Evolutionary conservation across 2,329 filamentous ascomycete genomes (phyloP), one percentile per base, ranked within the genome.

Genomic region (Tolypocladium tropicale): DNA sequence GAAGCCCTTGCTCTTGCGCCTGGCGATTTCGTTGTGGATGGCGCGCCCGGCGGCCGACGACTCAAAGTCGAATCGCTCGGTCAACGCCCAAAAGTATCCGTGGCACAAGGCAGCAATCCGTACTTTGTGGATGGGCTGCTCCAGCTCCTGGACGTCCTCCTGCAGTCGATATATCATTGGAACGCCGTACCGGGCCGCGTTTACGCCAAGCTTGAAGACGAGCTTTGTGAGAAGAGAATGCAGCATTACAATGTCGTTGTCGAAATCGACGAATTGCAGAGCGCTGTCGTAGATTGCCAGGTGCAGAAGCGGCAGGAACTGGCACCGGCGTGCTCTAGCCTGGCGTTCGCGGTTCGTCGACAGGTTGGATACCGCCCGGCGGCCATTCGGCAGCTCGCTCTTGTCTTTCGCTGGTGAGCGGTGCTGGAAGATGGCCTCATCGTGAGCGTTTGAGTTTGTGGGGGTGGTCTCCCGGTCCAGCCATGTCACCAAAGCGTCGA

Each of bases 161-260:
- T 96, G 92, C 1, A 97, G 78, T 50, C 88, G 83, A 69, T 95
- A 84, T 12, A 96, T 80, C 91, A 96, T 96, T 2, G 92, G 90
- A 39, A 96, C 72, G 0, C 91, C 90, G 63, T 82, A 87, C 57
- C 86, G 82, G 6, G 81, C 81, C 18, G 90, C 88, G 67, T 96
- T 96, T 53, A 96, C 83, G 4, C 93, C 92, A 1, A 96, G 78
- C 56, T 84, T 85, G 57, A 83, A 78, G 10, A 90, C 81, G n/a
- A 96, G 77, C 55, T 82, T 89, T 12, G 83, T 77, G 39, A 96
- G 78, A 12, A 96, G 77, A 4, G 90, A 76, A 65, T 96, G 90
- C 10, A 95, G 75, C 16, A 95, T 73, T 32, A 90, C 74, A 33
- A 95, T 80, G 63, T 95, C 90, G 0, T 83, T 78, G 59, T 94